Conservation (phyloP, 164 flowering plant genomes). For the Stephania yunnanensis region DNA sequence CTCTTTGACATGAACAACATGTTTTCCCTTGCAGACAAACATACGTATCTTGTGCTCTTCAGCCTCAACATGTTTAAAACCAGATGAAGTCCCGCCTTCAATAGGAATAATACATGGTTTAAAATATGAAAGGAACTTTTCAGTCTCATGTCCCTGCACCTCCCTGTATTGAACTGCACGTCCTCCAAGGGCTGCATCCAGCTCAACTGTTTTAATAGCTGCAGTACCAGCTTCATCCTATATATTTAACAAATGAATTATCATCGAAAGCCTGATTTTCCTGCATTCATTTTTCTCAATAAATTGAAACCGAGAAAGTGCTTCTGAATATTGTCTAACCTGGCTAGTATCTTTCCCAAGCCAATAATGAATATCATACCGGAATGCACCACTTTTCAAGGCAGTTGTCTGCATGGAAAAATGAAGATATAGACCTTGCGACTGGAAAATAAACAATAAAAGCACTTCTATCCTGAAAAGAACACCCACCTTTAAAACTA, state of each 20-base stretch:
- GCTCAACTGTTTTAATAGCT: constrained; percentile 89
- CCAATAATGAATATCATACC: constrained; percentile 97
- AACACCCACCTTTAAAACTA: constrained; percentile 66
- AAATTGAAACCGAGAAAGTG: not conserved
- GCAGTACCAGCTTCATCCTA: constrained; percentile 99
- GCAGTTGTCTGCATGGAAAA: constrained; percentile 68
- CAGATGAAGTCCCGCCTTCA: constrained; percentile 93
- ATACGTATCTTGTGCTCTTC: constrained; percentile 75
- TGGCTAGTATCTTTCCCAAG: constrained; percentile 92
- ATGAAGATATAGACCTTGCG: not conserved
- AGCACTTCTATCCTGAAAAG: constrained; percentile 1
- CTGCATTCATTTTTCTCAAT: not conserved
- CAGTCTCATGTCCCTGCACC: constrained; percentile 97
- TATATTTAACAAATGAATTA: constrained; percentile 12
- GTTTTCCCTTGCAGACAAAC: constrained; percentile 87
- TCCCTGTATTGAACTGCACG: constrained; percentile 99
- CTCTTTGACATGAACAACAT: constrained; percentile 97
- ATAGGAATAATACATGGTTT: constrained; percentile 96
- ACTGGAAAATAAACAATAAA: constrained; percentile 1
- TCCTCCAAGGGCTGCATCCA: constrained; percentile 99
- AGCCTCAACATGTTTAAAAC: constrained; percentile 77
- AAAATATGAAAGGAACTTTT: constrained; percentile 90
- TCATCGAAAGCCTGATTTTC: constrained; percentile 1
- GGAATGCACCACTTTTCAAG: constrained; percentile 78
- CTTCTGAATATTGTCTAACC: constrained; percentile 31